Conservation (phyloP, 352 stramenopile species). For the Globisporangium rhizosaccharum region DNA sequence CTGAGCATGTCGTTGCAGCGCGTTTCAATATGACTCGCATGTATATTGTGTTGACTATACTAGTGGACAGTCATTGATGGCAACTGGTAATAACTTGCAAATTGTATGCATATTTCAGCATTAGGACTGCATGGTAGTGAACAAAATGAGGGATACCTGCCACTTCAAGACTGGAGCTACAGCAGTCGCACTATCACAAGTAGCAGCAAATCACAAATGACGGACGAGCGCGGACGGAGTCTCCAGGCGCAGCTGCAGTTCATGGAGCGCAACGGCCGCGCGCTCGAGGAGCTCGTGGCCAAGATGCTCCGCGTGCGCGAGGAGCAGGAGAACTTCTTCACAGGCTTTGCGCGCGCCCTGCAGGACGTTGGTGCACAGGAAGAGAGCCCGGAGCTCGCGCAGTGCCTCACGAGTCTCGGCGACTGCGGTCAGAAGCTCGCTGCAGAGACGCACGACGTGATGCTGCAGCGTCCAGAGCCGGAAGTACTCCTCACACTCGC, state of each 20-base stretch:
- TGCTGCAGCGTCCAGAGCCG: conserved; percentile 62
- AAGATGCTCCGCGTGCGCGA: conserved; percentile 61
- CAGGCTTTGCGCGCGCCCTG: conserved; percentile 43
- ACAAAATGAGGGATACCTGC: no score
- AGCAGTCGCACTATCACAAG: neutral
- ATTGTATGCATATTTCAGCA: no score
- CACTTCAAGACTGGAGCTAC: no score
- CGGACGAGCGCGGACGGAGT: conserved; percentile 40
- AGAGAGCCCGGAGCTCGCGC: conserved; percentile 30
- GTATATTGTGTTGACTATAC: no score
- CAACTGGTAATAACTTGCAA: no score
- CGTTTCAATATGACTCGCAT: no score
- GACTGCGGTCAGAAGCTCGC: conserved; percentile 43
- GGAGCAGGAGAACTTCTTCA: conserved; percentile 61
- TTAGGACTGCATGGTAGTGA: no score
- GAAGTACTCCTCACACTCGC: conserved; percentile 66
- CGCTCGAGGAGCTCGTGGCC: conserved; percentile 67
- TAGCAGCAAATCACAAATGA: conserved; percentile 4
- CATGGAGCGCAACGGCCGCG: conserved; percentile 72
- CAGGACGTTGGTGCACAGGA: conserved; percentile 68
- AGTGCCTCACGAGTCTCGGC: conserved; percentile 47
- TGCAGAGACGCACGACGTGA: conserved; percentile 67
- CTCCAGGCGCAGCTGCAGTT: conserved; percentile 68
- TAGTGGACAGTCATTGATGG: no score
- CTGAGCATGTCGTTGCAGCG: no score